Evolutionary conservation across 331 rosid species (phyloP).

Genomic region (Telfairia occidentalis): DNA sequence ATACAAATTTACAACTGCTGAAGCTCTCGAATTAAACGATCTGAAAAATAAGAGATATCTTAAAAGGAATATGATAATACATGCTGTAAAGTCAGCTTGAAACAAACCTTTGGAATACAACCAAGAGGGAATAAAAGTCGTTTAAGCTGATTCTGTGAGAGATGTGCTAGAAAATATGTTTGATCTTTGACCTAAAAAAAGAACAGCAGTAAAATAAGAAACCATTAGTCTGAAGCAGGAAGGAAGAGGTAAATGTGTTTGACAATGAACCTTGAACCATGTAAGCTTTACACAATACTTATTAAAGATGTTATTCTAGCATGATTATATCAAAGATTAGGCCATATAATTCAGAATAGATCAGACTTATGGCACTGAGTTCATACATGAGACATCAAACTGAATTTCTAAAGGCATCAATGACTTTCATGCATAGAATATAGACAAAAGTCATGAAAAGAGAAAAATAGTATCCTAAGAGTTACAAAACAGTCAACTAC

Average conservation of each 20-base stretch:
- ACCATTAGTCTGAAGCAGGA: background rate
- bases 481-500: background rate
- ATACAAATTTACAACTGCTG: background rate
- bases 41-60: background rate
- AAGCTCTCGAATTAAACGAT: background rate
- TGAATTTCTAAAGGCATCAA: background rate
- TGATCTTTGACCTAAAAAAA: slow-evolving; percentile 79
- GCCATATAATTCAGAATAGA: background rate
- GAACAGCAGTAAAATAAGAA: slow-evolving; percentile 5
- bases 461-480: background rate
- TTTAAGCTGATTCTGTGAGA: slow-evolving; percentile 77
- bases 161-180: slow-evolving; percentile 87
- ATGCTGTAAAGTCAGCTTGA: slow-evolving; percentile 9
- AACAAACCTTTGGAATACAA: slow-evolving; percentile 71
- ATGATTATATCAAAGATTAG: background rate
- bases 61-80: background rate
- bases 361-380: background rate
- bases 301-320: background rate
- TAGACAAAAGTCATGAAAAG: background rate
- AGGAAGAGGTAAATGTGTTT: background rate
- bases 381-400: background rate
- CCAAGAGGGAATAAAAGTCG: slow-evolving; percentile 75
- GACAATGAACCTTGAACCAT: background rate
- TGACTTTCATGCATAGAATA: background rate
- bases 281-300: background rate